phyloP scores from a whole-genome alignment of 2,329 filamentous ascomycete species.

The Metarhizium anisopliae region DNA sequence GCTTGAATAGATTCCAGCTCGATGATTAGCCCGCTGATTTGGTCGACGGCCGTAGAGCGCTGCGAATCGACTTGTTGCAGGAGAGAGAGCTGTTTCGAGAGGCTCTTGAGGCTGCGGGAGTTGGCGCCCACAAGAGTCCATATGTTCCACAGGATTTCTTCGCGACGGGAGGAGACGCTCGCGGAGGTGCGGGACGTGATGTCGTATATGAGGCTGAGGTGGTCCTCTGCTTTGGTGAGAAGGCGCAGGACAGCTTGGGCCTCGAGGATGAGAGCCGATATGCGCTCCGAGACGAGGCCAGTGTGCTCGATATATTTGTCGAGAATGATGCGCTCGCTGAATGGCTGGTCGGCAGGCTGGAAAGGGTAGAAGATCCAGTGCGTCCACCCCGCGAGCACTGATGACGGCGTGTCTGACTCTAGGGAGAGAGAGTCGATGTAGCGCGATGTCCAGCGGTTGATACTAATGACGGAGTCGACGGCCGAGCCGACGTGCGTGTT shows the following conservation, averaged over 20 bases:
- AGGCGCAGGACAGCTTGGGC: slow-evolving; percentile 59
- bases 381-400: slow-evolving; percentile 30
- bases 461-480: slow-evolving; percentile 65
- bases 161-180: slow-evolving; percentile 47
- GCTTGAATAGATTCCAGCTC: slow-evolving; percentile 67
- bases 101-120: slow-evolving; percentile 46
- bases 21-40: slow-evolving; percentile 60
- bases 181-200: slow-evolving; percentile 57
- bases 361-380: slow-evolving; percentile 52
- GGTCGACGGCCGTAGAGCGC: slow-evolving; percentile 54
- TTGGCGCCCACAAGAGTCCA: slow-evolving; percentile 72
- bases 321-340: slow-evolving; percentile 49
- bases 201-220: slow-evolving; percentile 60
- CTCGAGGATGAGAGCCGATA: slow-evolving; percentile 57
- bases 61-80: slow-evolving; percentile 59
- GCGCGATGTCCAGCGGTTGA: slow-evolving; percentile 66
- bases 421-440: slow-evolving; percentile 54
- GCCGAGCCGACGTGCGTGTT: slow-evolving; percentile 67
- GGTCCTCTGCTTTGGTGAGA: slow-evolving; percentile 59
- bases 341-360: slow-evolving; percentile 40
- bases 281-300: slow-evolving; percentile 58
- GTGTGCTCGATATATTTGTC: slow-evolving; percentile 72
- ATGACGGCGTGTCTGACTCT: slow-evolving; percentile 19
- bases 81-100: slow-evolving; percentile 54
- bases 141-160: slow-evolving; percentile 58